Conservation (phyloP, 148 eudicot species). For the Camellia japonica region DNA sequence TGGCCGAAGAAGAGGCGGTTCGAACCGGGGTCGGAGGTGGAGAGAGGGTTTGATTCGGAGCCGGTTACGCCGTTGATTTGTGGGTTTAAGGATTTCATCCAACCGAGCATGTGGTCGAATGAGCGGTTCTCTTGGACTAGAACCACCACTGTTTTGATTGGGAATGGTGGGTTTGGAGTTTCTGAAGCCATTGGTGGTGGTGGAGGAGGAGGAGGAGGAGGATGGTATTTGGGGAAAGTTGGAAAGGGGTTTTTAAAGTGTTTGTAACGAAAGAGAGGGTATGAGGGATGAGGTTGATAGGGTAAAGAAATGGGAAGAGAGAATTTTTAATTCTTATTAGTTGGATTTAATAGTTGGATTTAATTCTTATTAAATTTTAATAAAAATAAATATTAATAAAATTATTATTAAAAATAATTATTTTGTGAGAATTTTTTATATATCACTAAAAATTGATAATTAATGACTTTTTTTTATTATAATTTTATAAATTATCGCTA, state of each 20-base stretch:
- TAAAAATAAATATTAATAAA: too few relatives aligned
- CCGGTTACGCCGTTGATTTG: conserved; percentile 32
- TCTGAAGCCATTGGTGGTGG: not conserved
- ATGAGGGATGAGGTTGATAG: not conserved
- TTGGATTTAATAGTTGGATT: too few relatives aligned
- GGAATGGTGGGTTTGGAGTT: conserved; percentile 2
- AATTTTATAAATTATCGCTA: too few relatives aligned
- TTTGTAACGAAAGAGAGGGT: not conserved
- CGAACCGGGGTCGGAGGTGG: conserved; percentile 28
- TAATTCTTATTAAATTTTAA: too few relatives aligned
- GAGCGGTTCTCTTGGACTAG: conserved; percentile 38
- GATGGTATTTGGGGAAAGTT: not conserved
- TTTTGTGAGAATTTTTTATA: too few relatives aligned
- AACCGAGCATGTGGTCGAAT: conserved; percentile 33
- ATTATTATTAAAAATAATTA: too few relatives aligned
- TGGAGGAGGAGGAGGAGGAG: not conserved
- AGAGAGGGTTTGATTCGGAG: conserved; percentile 39
- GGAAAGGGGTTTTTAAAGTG: not conserved
- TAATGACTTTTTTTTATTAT: too few relatives aligned
- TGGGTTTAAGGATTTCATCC: conserved; percentile 37
- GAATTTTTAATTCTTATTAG: too few relatives aligned
- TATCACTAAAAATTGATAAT: too few relatives aligned
- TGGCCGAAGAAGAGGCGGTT: conserved; percentile 30
- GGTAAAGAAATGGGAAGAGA: not conserved
- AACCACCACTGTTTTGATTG: conserved; percentile 33